phyloP scores from a whole-genome alignment of 73 alveolate species.

The Uronychia setigera region DNA sequence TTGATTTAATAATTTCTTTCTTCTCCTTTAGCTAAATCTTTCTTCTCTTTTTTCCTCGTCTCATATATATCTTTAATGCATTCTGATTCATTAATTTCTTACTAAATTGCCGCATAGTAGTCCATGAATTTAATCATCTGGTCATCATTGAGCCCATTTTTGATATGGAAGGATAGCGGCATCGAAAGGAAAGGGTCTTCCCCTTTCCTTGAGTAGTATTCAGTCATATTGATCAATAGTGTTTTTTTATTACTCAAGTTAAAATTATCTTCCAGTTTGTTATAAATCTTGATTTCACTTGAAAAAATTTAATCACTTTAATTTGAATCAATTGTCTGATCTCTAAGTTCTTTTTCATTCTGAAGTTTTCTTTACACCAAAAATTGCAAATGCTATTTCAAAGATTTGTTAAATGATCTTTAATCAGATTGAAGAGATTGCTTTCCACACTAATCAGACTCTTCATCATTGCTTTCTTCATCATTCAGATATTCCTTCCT shows the following conservation, averaged over 20 bases:
- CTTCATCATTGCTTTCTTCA: background rate
- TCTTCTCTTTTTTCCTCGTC: background rate
- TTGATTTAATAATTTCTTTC: background rate
- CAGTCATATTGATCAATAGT: slow-evolving; percentile 14
- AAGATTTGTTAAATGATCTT: background rate
- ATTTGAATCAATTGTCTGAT: no score
- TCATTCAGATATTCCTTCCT: background rate
- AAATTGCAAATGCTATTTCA: background rate
- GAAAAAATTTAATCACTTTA: no score
- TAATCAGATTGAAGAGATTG: no score
- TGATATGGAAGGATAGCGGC: slow-evolving; percentile 29
- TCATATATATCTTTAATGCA: background rate
- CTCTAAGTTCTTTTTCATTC: background rate
- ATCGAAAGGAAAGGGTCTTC: slow-evolving; percentile 28
- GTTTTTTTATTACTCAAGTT: slow-evolving; percentile 34
- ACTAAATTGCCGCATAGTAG: background rate
- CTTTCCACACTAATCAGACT: no score
- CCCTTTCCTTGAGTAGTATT: slow-evolving; percentile 2
- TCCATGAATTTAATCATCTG: background rate
- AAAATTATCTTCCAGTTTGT: slow-evolving; percentile 12
- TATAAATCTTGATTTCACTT: slow-evolving; percentile 6
- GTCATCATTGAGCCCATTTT: background rate
- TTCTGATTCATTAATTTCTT: background rate
- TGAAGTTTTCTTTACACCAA: background rate
- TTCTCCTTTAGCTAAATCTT: no score